Conservation (phyloP, 352 stramenopile genomes). For the Pythium phragmitis region DNA sequence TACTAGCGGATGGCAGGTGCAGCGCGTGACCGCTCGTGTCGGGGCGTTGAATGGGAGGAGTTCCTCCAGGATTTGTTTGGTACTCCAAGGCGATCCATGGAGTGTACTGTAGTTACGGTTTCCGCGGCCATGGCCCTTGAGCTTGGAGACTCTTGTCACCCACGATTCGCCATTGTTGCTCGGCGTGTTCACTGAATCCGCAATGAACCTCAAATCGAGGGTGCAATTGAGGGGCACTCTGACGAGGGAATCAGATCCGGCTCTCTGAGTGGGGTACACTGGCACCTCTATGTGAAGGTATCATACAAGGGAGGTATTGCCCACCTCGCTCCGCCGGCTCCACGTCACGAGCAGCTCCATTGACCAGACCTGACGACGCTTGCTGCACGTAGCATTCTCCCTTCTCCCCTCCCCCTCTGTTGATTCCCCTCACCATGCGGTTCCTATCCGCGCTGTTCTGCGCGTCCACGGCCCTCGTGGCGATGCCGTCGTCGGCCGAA, state of each 20-base stretch:
- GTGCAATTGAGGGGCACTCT: conserved; percentile 9
- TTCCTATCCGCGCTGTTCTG: conserved; percentile 32
- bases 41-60: background rate
- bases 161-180: background rate
- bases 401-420: background rate
- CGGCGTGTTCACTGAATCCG: conserved; percentile 10
- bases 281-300: background rate
- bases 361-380: background rate
- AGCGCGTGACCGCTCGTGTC: background rate
- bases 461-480: conserved; percentile 28
- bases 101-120: too few species aligned
- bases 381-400: conserved; percentile 3
- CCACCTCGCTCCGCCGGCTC: background rate
- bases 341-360: conserved; percentile 25
- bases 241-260: conserved; percentile 25
- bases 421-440: conserved; percentile 11
- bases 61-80: too few species aligned
- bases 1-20: background rate
- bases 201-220: conserved; percentile 12
- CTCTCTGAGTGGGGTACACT: conserved; percentile 9
- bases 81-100: too few species aligned
- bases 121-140: background rate
- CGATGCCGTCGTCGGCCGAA: background rate
- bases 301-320: conserved; percentile 3
- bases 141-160: background rate